Evolutionary conservation across 495 filamentous ascomycete genomes (phyloP), one percentile per base, ranked within the genome.

Genomic region (Daldinia loculata): DNA sequence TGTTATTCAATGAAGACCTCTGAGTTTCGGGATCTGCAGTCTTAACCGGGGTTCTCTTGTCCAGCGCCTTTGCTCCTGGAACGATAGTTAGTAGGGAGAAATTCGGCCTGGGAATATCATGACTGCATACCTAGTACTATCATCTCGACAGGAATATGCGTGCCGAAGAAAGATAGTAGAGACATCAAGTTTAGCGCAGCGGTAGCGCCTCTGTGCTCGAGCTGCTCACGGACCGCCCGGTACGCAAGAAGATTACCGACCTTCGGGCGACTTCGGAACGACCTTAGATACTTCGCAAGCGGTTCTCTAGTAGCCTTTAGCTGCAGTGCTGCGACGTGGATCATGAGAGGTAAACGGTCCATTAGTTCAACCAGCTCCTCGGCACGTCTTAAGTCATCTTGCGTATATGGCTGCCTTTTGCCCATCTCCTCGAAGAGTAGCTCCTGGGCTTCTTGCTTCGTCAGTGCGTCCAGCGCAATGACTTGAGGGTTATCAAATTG

Each of bases 91-190:
- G 71, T 22, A 38, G 14, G 19, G 15, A 4, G 15, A 45, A 17
- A 14, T 7, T 0, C 0, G 32, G 59, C n/a, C 17, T 9, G 45
- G 43, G 34, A 14, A 15, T 66, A 24, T 2, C 69, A 3, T 17
- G 4, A 39, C 15, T 50, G 43, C 83, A 53, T 78, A 79, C 89
- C 90, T n/a, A 93, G 80, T 29, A 80, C 80, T 2, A 95, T 78
- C 84, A 95, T 89, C 61, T 90, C 91, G 29, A 93, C 88, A 0
- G 92, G 92, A 8, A 94, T 84, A 55, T 92, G 87, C 58, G 91
- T 89, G 22, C 88, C 88, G 56, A 92, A 89, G 69, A 93, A 95
- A 1, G 86, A 88, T 4, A 95, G 79, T n/a, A 95, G 75, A 38
- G 89, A 88, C 52, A 95, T 89, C 30, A 95, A 76, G 71, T 92